Evolutionary conservation across 495 filamentous ascomycete genomes (phyloP).

Genomic region (Penicillium soppii): DNA sequence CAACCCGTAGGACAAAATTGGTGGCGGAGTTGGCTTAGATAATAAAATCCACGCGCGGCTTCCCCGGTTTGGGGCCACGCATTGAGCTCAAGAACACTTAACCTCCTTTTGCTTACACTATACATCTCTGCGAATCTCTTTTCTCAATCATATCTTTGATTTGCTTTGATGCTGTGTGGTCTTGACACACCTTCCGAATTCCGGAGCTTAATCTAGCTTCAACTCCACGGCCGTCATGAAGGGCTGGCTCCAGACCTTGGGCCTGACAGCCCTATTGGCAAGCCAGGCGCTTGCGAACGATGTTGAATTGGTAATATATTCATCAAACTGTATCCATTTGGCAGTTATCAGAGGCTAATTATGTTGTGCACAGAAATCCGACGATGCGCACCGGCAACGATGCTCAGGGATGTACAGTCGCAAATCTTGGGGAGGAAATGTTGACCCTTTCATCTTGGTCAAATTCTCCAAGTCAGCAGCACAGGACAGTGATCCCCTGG

Average conservation of each 20-base stretch:
- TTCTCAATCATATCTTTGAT: conserved; percentile 11
- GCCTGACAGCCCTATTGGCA: conserved; percentile 51
- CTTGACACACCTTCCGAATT: conserved; percentile 14
- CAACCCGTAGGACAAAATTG: conserved; percentile 5
- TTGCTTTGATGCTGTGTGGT: conserved; percentile 16
- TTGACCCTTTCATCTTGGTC: conserved; percentile 84
- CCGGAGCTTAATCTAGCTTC: conserved; percentile 31
- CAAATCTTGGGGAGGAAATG: conserved; percentile 82
- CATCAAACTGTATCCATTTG: not conserved
- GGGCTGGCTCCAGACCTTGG: conserved; percentile 49
- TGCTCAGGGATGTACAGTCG: conserved; percentile 97
- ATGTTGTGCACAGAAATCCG: conserved; percentile 58
- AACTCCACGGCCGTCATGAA: conserved; percentile 47
- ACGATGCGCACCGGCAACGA: conserved; percentile 75
- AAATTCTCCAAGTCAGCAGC: conserved; percentile 67
- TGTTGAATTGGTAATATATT: conserved; percentile 57
- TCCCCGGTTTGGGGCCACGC: conserved; percentile 29
- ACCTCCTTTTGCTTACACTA: conserved; percentile 5
- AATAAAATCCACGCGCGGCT: conserved; percentile 36
- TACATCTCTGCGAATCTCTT: not conserved
- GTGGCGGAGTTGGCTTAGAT: conserved; percentile 28
- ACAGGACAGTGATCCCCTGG: conserved; percentile 64
- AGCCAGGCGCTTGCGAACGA: conserved; percentile 59
- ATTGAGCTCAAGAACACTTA: conserved; percentile 20
- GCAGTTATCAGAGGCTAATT: conserved; percentile 10